Conservation (phyloP, 2,329 filamentous ascomycete species). For the Plectosphaerella sp. region DNA sequence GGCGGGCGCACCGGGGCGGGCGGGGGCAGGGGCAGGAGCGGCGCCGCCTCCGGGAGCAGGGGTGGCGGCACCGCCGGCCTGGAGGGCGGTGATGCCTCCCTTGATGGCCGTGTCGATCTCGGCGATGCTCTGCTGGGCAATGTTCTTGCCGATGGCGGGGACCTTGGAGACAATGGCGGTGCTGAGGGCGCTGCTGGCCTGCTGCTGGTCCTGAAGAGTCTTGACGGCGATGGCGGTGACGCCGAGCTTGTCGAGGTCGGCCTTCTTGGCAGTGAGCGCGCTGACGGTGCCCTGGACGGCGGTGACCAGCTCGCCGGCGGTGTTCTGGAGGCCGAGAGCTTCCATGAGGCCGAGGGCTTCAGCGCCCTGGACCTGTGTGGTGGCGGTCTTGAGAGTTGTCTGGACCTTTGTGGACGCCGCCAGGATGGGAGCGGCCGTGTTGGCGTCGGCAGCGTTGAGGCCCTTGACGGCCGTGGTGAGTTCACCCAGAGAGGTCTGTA, state of each 20-base stretch:
- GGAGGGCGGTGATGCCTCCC: constrained; percentile 13
- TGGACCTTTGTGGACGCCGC: constrained; percentile 17
- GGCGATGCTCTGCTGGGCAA: constrained; percentile 19
- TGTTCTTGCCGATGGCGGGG: constrained; percentile 19
- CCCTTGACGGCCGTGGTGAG: constrained; percentile 23
- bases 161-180: constrained; percentile 20
- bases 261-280: constrained; percentile 18
- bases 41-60: constrained; percentile 3
- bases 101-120: constrained; percentile 17
- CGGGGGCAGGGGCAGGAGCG: constrained; percentile 1
- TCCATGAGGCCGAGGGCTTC: constrained; percentile 16
- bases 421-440: constrained; percentile 28
- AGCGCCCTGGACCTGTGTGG: constrained; percentile 20
- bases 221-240: constrained; percentile 16
- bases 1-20: not conserved
- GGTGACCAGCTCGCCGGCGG: constrained; percentile 13
- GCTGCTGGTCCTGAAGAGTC: constrained; percentile 18
- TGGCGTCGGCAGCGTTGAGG: constrained; percentile 44
- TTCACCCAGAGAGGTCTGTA: constrained; percentile 56
- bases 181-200: constrained; percentile 13
- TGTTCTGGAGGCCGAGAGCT: constrained; percentile 14
- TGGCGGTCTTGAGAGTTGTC: constrained; percentile 13
- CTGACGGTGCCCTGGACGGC: constrained; percentile 15
- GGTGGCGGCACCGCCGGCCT: constrained; percentile 2
- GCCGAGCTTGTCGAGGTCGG: constrained; percentile 19